Conservation (phyloP, 2,329 filamentous ascomycete genomes). For the Biscogniauxia sp. region DNA sequence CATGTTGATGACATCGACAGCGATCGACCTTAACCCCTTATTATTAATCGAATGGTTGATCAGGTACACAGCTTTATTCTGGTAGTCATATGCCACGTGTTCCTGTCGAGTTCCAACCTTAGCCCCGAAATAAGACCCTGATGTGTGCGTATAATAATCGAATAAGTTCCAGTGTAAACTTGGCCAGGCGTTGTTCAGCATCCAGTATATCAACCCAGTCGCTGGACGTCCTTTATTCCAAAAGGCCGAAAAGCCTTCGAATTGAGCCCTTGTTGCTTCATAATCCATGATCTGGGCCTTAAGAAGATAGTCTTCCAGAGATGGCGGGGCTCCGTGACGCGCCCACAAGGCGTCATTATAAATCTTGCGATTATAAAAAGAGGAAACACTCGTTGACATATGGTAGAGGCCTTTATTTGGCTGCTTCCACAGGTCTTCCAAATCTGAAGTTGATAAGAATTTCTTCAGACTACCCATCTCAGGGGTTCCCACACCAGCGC, state of each 20-base stretch:
- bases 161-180: conserved; percentile 64
- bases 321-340: conserved; percentile 50
- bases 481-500: conserved; percentile 61
- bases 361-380: conserved; percentile 54
- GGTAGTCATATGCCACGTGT: conserved; percentile 56
- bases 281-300: conserved; percentile 64
- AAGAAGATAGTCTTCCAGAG: conserved; percentile 55
- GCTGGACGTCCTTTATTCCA: conserved; percentile 52
- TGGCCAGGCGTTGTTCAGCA: conserved; percentile 65
- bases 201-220: conserved; percentile 65
- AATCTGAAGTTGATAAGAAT: conserved; percentile 50
- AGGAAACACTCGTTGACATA: conserved; percentile 55
- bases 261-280: conserved; percentile 59
- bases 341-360: conserved; percentile 55
- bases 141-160: conserved; percentile 59
- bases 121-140: conserved; percentile 58
- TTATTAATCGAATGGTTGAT: conserved; percentile 51
- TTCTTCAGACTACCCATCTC: conserved; percentile 51
- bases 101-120: conserved; percentile 51
- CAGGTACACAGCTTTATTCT: conserved; percentile 43
- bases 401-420: conserved; percentile 56
- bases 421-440: conserved; percentile 54
- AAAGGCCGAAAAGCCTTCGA: conserved; percentile 52
- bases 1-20: conserved; percentile 48
- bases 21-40: conserved; percentile 40